phyloP scores from a whole-genome alignment of 805 yeast species.

The Saccharomycopsis selenospora region DNA sequence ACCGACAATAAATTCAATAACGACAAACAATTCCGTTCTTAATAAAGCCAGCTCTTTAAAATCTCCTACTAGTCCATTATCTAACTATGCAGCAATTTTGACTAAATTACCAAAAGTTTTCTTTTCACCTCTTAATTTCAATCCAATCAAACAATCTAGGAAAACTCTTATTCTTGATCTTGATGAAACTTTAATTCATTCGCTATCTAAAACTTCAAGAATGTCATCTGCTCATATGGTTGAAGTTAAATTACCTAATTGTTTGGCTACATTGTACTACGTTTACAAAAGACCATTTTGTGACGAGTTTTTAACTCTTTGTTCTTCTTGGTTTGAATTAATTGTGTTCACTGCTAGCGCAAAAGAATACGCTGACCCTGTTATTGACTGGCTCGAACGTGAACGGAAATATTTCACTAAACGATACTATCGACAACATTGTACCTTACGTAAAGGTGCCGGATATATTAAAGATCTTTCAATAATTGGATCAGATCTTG shows the following conservation, averaged over 20 bases:
- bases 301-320: conserved; percentile 72
- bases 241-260: conserved; percentile 66
- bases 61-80: conserved; percentile 21
- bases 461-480: conserved; percentile 80
- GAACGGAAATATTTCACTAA: conserved; percentile 46
- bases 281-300: conserved; percentile 91
- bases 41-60: conserved; percentile 11
- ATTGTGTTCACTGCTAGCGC: conserved; percentile 94
- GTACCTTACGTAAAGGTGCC: conserved; percentile 67
- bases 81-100: conserved; percentile 24
- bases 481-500: conserved; percentile 39
- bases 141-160: conserved; percentile 34
- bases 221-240: conserved; percentile 56
- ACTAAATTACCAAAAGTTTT: conserved; percentile 35
- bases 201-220: conserved; percentile 56
- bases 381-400: conserved; percentile 82
- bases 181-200: conserved; percentile 92
- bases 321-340: conserved; percentile 78
- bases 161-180: conserved; percentile 81
- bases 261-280: conserved; percentile 73
- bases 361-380: conserved; percentile 94
- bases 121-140: conserved; percentile 35
- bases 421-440: conserved; percentile 72
- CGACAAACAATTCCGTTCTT: conserved; percentile 8
- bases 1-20: conserved; percentile 16